Evolutionary conservation across 2,329 filamentous ascomycete species (phyloP), one percentile per base, ranked within the genome.

Genomic region (Ophiostoma perfectum): DNA sequence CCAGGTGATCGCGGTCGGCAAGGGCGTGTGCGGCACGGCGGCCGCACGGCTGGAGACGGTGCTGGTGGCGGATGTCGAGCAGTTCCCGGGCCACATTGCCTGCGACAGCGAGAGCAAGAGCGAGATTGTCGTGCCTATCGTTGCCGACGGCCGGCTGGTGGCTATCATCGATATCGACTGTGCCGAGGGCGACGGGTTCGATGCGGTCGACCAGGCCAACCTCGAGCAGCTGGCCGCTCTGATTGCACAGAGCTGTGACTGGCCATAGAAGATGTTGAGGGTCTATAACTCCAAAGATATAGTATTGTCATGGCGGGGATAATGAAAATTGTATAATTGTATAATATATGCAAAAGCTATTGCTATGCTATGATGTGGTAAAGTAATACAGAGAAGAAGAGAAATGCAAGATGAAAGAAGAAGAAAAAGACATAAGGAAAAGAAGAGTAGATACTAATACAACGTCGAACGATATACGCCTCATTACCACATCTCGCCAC

Each of bases 161-260:
- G 90, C 87, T 2, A 90, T 94, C 71, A 91, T 95, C 70, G 91
- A 95, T 74, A 81, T 94, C 38, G 91, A 95, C 77, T 94, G 91
- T 75, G 86, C 88, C 0, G 85, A 83, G 47, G 72, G 84, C 66
- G 78, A 83, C 14, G 90, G 90, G 0, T 93, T 93, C 72, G 86
- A 91, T 72, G 81, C 86, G 70, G 83, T 88, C 62, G 91, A 95
- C 76, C 82, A 83, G 77, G 77, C 75, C 70, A 85, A 85, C 72
- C 77, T 95, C 70, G 90, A 94, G 77, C 79, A 85, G 73, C 77
- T 94, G 74, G 89, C 88, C 0, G 78, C 73, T 14, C 73, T 92
- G 68, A 75, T 92, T 39, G 83, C 80, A 0, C 79, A 76, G 70
- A 82, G 83, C 67, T 91, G 89, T 76, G 87, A 91, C 76, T 93